These are phyloP conservation scores for Saksenaea vasiformis DNA, from an alignment of 371 early-diverging fungal genomes.

Conservation along the genomic window DNA sequence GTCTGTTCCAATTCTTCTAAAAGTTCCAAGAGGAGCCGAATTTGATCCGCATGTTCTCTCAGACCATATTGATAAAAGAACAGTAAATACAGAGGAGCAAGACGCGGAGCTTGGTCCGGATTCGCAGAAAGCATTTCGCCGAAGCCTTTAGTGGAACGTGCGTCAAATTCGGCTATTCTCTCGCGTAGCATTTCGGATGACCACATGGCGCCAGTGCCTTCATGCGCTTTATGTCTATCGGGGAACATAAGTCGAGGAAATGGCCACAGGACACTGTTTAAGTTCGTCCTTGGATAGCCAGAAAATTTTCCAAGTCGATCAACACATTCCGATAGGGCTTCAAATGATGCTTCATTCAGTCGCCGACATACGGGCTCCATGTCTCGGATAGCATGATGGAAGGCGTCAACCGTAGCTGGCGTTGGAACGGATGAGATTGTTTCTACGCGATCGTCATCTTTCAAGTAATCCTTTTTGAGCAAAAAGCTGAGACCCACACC, in stretches of 20 bases:
- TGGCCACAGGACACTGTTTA: slow-evolving; percentile 41
- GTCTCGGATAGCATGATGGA: background rate
- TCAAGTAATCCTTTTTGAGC: slow-evolving; percentile 23
- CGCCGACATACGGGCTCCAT: slow-evolving; percentile 6
- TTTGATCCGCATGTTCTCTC: slow-evolving; percentile 8
- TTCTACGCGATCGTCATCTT: background rate
- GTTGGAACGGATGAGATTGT: background rate
- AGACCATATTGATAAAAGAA: slow-evolving; percentile 17
- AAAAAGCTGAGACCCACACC: slow-evolving; percentile 41
- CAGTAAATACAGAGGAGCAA: slow-evolving; percentile 15
- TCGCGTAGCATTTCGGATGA: background rate
- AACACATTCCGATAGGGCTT: slow-evolving; percentile 6
- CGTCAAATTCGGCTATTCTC: slow-evolving; percentile 5
- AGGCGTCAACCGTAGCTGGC: background rate
- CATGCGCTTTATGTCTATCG: background rate
- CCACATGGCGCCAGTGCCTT: background rate
- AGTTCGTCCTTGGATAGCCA: slow-evolving; percentile 17
- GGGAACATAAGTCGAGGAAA: slow-evolving; percentile 30
- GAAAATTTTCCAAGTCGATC: slow-evolving; percentile 15
- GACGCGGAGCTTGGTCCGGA: background rate
- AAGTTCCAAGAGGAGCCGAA: slow-evolving; percentile 9
- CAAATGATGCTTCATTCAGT: slow-evolving; percentile 5
- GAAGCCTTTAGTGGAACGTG: background rate
- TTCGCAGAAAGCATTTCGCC: background rate
- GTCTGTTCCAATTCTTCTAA: slow-evolving; percentile 10